Evolutionary conservation across 1,139 yeast species (phyloP).

Genomic region (Kurtzmaniella quercitrusa): DNA sequence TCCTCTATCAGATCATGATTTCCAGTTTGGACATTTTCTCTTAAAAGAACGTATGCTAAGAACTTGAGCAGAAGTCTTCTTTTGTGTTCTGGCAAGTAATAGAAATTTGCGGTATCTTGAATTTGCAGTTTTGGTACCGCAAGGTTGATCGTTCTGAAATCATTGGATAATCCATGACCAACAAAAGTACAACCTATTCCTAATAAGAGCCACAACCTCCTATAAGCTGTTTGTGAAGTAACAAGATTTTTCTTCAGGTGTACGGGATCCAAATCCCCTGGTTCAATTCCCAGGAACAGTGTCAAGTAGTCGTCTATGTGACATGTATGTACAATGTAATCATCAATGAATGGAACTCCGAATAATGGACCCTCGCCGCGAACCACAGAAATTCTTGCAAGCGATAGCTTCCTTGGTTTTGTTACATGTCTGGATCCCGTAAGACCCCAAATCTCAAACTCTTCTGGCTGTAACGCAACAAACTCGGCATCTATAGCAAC

Average conservation of each 20-base stretch:
- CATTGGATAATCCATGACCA: constrained; percentile 91
- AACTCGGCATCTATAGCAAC: constrained; percentile 98
- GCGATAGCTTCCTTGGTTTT: constrained; percentile 69
- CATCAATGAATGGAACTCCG: constrained; percentile 88
- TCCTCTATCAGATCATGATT: constrained; percentile 98
- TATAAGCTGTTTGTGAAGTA: constrained; percentile 76
- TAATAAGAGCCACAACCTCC: constrained; percentile 82
- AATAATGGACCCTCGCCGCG: constrained; percentile 64
- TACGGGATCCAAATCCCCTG: constrained; percentile 79
- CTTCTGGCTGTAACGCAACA: constrained; percentile 77
- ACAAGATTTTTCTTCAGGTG: constrained; percentile 70
- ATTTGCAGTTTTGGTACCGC: constrained; percentile 84
- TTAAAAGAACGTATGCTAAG: constrained; percentile 74
- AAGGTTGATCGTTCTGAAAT: constrained; percentile 88
- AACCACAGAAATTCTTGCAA: constrained; percentile 87
- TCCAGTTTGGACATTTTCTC: constrained; percentile 79
- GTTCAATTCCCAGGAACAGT: constrained; percentile 86
- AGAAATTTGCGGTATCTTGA: constrained; percentile 83
- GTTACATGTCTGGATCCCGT: constrained; percentile 67
- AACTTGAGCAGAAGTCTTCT: constrained; percentile 85
- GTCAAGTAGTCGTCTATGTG: constrained; percentile 84
- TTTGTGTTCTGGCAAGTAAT: constrained; percentile 63
- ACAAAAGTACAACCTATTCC: constrained; percentile 90
- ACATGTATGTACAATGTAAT: constrained; percentile 74
- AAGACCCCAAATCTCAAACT: constrained; percentile 64